Base-by-base conservation (phyloP, 306 rosid species). In the Trichosanthes truncata region DNA sequence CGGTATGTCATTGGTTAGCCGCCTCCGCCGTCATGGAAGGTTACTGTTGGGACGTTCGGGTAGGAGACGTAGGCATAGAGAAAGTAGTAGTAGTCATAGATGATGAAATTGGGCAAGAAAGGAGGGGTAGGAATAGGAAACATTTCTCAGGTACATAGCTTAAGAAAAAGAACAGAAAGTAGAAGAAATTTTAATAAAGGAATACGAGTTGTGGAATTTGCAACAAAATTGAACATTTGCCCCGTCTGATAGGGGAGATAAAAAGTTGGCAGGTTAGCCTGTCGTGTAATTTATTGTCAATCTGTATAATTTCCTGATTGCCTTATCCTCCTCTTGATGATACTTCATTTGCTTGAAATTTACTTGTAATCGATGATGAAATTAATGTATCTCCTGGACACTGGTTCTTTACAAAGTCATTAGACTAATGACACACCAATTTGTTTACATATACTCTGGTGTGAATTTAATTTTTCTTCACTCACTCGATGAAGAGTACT, bases 31-130 rank as follows among this genome's bases (percentile, higher is more conserved):
- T 57, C 93, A 87, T 62, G 96, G 91, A 14, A 80, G 92, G 79
- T 87, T 87, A 81, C 79, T 91, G 48, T 78, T 90, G 83, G 92
- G 88, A 41, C 96, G 96, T 13, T 90, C 99, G 0, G 89, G 93
- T 33, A 87, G 99, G 88, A 93, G 99, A 81, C 93, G 89, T 2
- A 89, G 92, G 67, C 90, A 86, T 51, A 90, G 99, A 83, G 94
- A 90, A 56, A 85, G 61, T 18, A 83, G 76, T 12, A 82, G 72
- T 38, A 85, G 83, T 60, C 8, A 80, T 46, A 43, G 84, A 36
- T 85, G 78, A 90, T 65, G 76, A 74, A 49, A 45, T 68, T 71
- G 40, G 57, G 29, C 59, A 71, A 36, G 81, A 65, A 69, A 85
- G 81, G 90, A 51, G 88, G 82, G 91, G 91, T 84, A 87, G 96